Conservation (phyloP, 2,329 filamentous ascomycete genomes). For the Teratosphaeria gauchensis region DNA sequence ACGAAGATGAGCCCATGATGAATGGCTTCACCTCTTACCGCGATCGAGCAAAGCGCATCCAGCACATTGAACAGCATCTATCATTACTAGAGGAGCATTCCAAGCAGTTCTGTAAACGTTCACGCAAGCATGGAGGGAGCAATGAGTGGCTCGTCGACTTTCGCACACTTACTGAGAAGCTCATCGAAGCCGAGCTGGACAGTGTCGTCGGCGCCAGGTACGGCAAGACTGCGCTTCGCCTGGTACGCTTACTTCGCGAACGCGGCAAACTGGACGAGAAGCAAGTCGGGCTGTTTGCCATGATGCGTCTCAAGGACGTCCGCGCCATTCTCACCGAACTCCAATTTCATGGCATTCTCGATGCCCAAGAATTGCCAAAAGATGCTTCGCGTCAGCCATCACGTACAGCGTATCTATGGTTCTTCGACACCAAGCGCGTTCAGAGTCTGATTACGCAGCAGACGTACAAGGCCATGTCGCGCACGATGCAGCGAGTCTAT, state of each 20-base stretch:
- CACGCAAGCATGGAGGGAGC: slow-evolving; percentile 52
- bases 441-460: slow-evolving; percentile 64
- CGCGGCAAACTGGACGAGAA: slow-evolving; percentile 96
- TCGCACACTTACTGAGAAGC: slow-evolving; percentile 55
- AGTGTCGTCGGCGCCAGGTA: slow-evolving; percentile 69
- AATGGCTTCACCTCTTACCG: slow-evolving; percentile 19
- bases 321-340: slow-evolving; percentile 76
- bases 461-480: slow-evolving; percentile 81
- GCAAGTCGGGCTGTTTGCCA: slow-evolving; percentile 65
- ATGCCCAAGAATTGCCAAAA: slow-evolving; percentile 88
- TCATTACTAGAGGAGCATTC: slow-evolving; percentile 60
- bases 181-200: slow-evolving; percentile 73
- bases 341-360: slow-evolving; percentile 76
- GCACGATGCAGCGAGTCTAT: slow-evolving; percentile 69
- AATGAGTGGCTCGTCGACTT: slow-evolving; percentile 79
- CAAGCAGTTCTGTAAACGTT: slow-evolving; percentile 58
- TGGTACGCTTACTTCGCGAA: slow-evolving; percentile 75
- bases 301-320: slow-evolving; percentile 78
- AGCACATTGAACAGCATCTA: slow-evolving; percentile 63
- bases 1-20: slow-evolving; percentile 15
- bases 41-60: slow-evolving; percentile 36
- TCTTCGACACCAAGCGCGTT: slow-evolving; percentile 69
- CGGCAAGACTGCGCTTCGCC: slow-evolving; percentile 64
- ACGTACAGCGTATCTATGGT: slow-evolving; percentile 85
- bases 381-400: slow-evolving; percentile 74